Conservation (phyloP, 2,329 filamentous ascomycete genomes). For the Fusarium sp. region DNA sequence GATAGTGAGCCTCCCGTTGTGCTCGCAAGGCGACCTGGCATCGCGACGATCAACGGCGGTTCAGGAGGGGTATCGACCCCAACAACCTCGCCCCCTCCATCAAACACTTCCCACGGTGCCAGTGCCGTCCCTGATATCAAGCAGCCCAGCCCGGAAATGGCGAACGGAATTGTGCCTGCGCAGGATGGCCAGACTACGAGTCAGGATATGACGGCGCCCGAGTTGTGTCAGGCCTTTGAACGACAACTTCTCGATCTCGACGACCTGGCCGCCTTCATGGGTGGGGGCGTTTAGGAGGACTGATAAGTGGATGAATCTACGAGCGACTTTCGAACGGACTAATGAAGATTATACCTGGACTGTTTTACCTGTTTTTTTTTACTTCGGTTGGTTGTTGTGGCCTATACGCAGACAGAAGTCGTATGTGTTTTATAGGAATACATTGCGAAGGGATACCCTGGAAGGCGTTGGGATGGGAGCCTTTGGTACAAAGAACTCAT, state of each 20-base stretch:
- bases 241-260: slow-evolving; percentile 69
- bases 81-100: slow-evolving; percentile 58
- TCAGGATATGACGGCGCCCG: slow-evolving; percentile 68
- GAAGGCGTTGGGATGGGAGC: slow-evolving; percentile 43
- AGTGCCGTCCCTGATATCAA: slow-evolving; percentile 51
- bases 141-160: slow-evolving; percentile 50
- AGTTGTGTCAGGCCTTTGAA: slow-evolving; percentile 69
- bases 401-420: slow-evolving; percentile 3
- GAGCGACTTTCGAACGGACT: slow-evolving; percentile 4
- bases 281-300: slow-evolving; percentile 62
- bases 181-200: slow-evolving; percentile 52
- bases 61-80: slow-evolving; percentile 62
- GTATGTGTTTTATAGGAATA: slow-evolving; percentile 37
- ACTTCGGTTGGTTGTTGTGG: not conserved
- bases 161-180: slow-evolving; percentile 47
- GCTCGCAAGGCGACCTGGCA: slow-evolving; percentile 61
- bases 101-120: slow-evolving; percentile 37
- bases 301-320: slow-evolving; percentile 10
- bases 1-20: slow-evolving; percentile 65
- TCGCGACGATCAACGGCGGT: slow-evolving; percentile 69
- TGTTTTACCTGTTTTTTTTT: slow-evolving; percentile 1
- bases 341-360: slow-evolving; percentile 25
- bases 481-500: slow-evolving; percentile 24
- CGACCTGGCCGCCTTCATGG: slow-evolving; percentile 71
- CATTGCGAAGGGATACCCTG: slow-evolving; percentile 40